phyloP scores from a whole-genome alignment of 495 filamentous ascomycete species.

The Massariosphaeria phaeospora region DNA sequence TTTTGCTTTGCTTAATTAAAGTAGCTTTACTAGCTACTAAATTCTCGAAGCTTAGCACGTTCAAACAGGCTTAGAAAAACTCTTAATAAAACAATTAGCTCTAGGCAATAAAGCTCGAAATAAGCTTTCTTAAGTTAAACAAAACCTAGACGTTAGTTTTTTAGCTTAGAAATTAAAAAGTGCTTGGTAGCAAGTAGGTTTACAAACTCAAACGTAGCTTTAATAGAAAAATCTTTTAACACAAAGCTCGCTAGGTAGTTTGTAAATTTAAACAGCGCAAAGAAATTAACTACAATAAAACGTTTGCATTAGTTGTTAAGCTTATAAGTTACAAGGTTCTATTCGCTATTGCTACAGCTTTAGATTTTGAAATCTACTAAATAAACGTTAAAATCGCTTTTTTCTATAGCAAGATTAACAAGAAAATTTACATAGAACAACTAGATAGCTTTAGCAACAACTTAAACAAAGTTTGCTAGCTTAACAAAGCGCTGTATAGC shows the following conservation, averaged over 20 bases:
- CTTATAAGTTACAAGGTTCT: slow-evolving; percentile 37
- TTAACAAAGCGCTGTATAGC: too few species aligned
- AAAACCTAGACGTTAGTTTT: slow-evolving; percentile 32
- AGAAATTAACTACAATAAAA: slow-evolving; percentile 42
- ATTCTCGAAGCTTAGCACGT: too few species aligned
- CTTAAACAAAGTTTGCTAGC: too few species aligned
- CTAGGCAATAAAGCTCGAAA: not conserved
- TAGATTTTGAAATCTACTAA: slow-evolving; percentile 33
- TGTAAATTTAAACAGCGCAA: slow-evolving; percentile 37
- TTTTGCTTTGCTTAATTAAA: too few species aligned
- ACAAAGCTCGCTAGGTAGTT: slow-evolving; percentile 40
- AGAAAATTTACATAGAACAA: too few species aligned
- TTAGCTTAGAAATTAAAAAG: slow-evolving; percentile 25
- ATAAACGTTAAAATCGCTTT: slow-evolving; percentile 38
- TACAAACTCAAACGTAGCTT: slow-evolving; percentile 38
- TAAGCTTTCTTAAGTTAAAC: not conserved
- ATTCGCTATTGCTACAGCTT: slow-evolving; percentile 29
- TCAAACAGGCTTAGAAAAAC: too few species aligned
- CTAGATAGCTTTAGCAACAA: too few species aligned
- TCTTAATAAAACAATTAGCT: too few species aligned
- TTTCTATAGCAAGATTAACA: too few species aligned
- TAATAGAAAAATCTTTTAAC: slow-evolving; percentile 31
- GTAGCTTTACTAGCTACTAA: too few species aligned
- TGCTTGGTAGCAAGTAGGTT: slow-evolving; percentile 39
- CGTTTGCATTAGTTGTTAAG: slow-evolving; percentile 44